These are phyloP conservation scores for Pavlovales sp. DNA, from an alignment of 208 protist genomes.

Conservation along the genomic window DNA sequence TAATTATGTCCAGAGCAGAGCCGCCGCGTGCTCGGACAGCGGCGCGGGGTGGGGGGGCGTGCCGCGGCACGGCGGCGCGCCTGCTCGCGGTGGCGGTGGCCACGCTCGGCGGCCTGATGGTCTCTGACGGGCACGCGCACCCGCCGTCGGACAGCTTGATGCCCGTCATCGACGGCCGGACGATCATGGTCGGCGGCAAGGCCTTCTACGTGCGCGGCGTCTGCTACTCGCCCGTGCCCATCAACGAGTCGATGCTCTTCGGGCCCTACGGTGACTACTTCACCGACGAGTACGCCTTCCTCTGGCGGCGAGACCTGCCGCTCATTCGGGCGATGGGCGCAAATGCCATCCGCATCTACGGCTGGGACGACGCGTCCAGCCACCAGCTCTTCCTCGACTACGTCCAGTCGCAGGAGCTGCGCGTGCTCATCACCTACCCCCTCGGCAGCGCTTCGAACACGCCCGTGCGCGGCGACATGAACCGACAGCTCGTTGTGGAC, in stretches of 20 bases:
- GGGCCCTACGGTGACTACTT: constrained; percentile 45
- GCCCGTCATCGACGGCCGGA: not conserved
- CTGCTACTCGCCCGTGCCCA: constrained; percentile 34
- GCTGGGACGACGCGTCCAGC: constrained; percentile 10
- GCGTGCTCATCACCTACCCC: constrained; percentile 21
- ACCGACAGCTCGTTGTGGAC: not conserved
- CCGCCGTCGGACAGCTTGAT: too few relatives aligned
- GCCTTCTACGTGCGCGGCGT: constrained; percentile 23
- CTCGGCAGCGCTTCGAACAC: constrained; percentile 12
- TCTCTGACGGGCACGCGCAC: too few relatives aligned
- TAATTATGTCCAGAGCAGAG: too few relatives aligned
- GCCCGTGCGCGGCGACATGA: not conserved
- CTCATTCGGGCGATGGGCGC: constrained; percentile 44
- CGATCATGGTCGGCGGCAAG: constrained; percentile 11
- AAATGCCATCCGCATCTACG: constrained; percentile 26
- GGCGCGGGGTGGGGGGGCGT: too few relatives aligned
- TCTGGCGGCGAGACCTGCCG: constrained; percentile 39
- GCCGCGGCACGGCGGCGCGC: too few relatives aligned
- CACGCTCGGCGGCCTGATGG: too few relatives aligned
- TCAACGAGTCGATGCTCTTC: constrained; percentile 21
- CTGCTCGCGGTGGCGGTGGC: too few relatives aligned
- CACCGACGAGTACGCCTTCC: constrained; percentile 29
- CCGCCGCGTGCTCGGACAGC: too few relatives aligned
- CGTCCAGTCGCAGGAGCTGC: not conserved
- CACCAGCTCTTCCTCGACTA: constrained; percentile 25